phyloP scores from a whole-genome alignment of 176 grass and related monocot genomes.

The Sorghum bicolor region Sorghum_bicolor_NCBIv3 NC_012872.2:7118001-7118500 shows the following conservation, averaged over 20 bases:
- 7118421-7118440: no score
- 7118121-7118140: constrained; percentile 25
- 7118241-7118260: neutral
- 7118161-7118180: neutral
- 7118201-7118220: constrained; percentile 30
- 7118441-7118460: no score
- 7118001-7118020: neutral
- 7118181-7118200: constrained; percentile 40
- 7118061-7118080: neutral
- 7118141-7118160: neutral
- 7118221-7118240: neutral
- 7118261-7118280: neutral
- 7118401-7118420: neutral
- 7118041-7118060: neutral
- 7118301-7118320: constrained; percentile 14
- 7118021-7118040: neutral
- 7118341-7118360: neutral
- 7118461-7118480: no score
- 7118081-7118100: neutral
- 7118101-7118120: neutral
- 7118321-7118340: constrained; percentile 6
- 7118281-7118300: neutral
- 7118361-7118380: neutral
- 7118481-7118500: no score
- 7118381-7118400: constrained; percentile 17